phyloP scores from a whole-genome alignment of 169 alveolate genomes.

The Besnoitia besnoiti region DNA sequence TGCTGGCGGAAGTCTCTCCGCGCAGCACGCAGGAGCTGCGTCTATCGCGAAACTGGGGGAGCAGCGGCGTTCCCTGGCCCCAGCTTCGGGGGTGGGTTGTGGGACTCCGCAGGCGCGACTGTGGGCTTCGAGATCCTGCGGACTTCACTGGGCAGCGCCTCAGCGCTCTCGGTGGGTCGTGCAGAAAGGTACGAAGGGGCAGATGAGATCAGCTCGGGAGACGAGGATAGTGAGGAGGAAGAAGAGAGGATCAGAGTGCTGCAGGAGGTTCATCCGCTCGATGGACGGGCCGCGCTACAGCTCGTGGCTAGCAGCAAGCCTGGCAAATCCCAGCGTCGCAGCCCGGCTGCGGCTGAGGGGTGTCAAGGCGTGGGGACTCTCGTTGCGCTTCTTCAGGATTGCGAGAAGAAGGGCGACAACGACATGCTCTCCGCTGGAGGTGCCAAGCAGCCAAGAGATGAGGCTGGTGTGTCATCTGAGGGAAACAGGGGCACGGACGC shows the following conservation, averaged over 20 bases:
- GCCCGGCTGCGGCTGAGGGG: background rate
- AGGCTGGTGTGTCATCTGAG: background rate
- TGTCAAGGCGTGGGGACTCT: background rate
- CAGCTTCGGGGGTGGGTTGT: background rate
- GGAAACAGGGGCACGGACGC: background rate
- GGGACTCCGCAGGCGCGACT: background rate
- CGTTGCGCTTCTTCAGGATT: background rate
- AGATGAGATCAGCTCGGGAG: background rate
- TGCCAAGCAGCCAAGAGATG: background rate
- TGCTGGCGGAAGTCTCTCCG: too few relatives aligned
- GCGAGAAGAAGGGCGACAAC: background rate
- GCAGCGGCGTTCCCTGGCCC: background rate
- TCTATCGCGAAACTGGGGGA: background rate
- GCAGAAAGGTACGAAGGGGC: background rate
- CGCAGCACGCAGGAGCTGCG: background rate
- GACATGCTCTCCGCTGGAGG: too few relatives aligned
- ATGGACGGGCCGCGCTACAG: slow-evolving; percentile 6
- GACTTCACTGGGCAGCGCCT: background rate
- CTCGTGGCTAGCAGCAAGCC: background rate
- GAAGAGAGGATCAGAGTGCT: background rate
- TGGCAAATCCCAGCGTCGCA: slow-evolving; percentile 14
- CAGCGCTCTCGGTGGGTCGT: background rate
- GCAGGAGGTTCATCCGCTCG: slow-evolving; percentile 10
- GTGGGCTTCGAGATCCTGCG: background rate
- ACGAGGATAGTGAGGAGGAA: slow-evolving; percentile 27